Base-by-base conservation (phyloP, 2,329 filamentous ascomycete species). In the Elsinoe perseae region DNA sequence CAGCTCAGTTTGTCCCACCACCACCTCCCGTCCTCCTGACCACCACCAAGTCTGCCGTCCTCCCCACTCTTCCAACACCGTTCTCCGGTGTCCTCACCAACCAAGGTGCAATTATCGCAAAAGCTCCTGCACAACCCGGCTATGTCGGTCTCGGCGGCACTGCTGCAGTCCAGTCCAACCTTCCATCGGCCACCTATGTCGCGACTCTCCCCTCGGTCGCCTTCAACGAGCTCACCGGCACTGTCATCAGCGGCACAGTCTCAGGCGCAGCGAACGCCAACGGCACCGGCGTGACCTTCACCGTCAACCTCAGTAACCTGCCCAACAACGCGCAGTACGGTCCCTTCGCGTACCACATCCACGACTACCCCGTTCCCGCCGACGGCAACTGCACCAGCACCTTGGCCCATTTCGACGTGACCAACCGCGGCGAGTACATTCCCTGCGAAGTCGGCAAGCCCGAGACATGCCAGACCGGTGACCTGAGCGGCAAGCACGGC, bases 401-500 rank as follows among this genome's bases (percentile, higher is more conserved):
- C 1, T 73, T 80, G 3, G 80, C 75, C 2, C 87, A 92, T 65
- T 78, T 89, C 10, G 86, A 91, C 65, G 87, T 87, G 16, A 87
- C 78, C 68, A 67, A 76, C 52, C 83, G 85, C 50, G 82, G 81
- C 60, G 81, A 89, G 65, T 70, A 70, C 1, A 74, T 82, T 4
- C 64, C 77, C 4, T 92, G 87, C 71, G 75, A 89, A 64, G 34
- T 71, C 8, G 63, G 66, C 8, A 65, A 72, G 5, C 84, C 84
- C 6, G 70, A 80, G 60, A 83, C 80, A 8, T 93, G 87, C 73
- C 82, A 92, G 71, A 80, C 87, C 8, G 87, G 88, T 61, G 87
- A 92, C 68, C 75, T 91, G 56, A 80, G 80, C 63, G 87, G 87
- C 66, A 92, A 92, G 73, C 75, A 86, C 64, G 86, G 86, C 60